Base-by-base conservation (phyloP, 192 early-diverging fungal genomes). In the Coemansia sp. region DNA sequence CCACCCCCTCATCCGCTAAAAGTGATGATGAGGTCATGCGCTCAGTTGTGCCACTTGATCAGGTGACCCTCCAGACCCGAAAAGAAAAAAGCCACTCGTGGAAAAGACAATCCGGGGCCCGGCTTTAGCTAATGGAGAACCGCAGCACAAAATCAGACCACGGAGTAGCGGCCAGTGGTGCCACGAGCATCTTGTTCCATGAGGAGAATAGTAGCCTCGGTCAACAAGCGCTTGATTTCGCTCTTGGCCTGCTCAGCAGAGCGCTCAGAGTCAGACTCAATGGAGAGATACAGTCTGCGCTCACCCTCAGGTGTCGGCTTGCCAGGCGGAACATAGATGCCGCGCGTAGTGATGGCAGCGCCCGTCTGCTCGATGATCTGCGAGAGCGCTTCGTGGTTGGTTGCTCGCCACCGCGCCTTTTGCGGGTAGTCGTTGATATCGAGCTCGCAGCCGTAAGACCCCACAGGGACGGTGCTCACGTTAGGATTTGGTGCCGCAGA, bases 391-490 rank as follows among this genome's bases (percentile, higher is more conserved):
- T 96, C 94, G 86, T 93, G 94, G 76, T 95, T 95, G 8, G 95
- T 99, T 34, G 98, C 96, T 67, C 89, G 91, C 90, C 93, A 92
- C 59, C 97, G 83, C 13, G 97, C 96, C 83, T 93, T 93, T 69
- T 94, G 89, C 35, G 95, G 95, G 69, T 92, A 98, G 78, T 99
- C 96, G 75, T 99, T 99, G 76, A 99, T 97, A 67, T 93, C 92
- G 71, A 99, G 90, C 80, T 99, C 96, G 62, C 76, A 78, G 33
- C 70, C 68, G 34, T 55, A 76, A 10, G 42, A 59, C 7, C 76
- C 76, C 10, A 77, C 69, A 0, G 75, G 69, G 6, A 76, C 67
- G 2, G 40, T 28, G 39, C 60, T 42, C 14, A 14, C 14, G 14
- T 5, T 13, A 4, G 60, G 16, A 8, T 33, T 40, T 28, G 39